Percentiles rank a stretch among this genome's conserved stretches.
phyloP scores from a whole-genome alignment of 192 early-diverging fungal species.

The Coemansia furcata region DNA sequence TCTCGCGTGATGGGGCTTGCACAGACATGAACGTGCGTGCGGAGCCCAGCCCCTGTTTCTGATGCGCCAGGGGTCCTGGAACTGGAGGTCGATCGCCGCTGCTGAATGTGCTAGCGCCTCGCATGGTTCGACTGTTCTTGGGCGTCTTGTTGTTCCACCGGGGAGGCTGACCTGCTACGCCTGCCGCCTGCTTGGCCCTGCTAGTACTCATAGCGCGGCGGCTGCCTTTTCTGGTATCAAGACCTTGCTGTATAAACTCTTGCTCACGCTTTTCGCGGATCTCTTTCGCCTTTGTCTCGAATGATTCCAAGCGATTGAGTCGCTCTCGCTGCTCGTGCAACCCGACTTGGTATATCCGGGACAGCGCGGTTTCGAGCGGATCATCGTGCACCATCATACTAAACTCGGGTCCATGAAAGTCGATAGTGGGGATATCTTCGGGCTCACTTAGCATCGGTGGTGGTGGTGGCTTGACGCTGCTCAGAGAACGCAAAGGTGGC shows the following conservation, averaged over 20 bases:
- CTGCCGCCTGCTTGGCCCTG: not conserved
- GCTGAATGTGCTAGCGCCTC: slow-evolving; percentile 18
- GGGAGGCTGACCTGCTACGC: not conserved
- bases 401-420: slow-evolving; percentile 41
- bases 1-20: not conserved
- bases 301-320: slow-evolving; percentile 46
- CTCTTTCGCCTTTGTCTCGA: slow-evolving; percentile 44
- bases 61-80: not conserved
- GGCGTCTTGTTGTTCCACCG: not conserved
- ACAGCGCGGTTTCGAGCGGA: slow-evolving; percentile 55
- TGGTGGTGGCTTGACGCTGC: slow-evolving; percentile 13
- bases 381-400: slow-evolving; percentile 54
- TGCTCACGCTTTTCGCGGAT: slow-evolving; percentile 28
- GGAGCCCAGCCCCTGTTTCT: slow-evolving; percentile 6
- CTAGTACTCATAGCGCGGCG: not conserved
- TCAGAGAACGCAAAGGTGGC: slow-evolving; percentile 38
- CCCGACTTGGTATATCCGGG: slow-evolving; percentile 51
- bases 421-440: slow-evolving; percentile 46
- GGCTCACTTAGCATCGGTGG: slow-evolving; percentile 36
- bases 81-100: slow-evolving; percentile 4
- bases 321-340: slow-evolving; percentile 53
- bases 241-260: slow-evolving; percentile 14
- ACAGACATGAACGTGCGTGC: slow-evolving; percentile 20
- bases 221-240: not conserved
- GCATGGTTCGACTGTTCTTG: not conserved